Evolutionary conservation across 805 yeast genomes (phyloP), one percentile per base, ranked within the genome.

Genomic region (Candida boleticola): DNA sequence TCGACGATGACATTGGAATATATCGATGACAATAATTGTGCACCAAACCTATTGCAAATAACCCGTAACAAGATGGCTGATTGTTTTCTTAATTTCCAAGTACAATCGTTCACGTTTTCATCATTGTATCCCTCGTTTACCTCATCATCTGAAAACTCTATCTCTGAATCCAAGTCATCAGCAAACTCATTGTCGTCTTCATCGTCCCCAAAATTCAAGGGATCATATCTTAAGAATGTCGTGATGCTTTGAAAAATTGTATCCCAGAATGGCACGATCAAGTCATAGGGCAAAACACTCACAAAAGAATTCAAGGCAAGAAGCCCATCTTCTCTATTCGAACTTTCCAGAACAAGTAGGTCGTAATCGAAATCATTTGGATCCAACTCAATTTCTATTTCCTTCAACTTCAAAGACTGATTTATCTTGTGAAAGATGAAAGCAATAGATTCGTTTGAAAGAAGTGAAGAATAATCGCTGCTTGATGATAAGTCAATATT

Each of bases 31-130:
- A 17, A 38, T 45, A 16, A 17, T 17, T 31, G 35, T 17, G 11
- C 18, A 17, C n/a, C 5, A 44, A 37, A 18, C 49, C 26, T 3
- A 27, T 18, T 3, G 42, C 46, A 3, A 57, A 29, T 50, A 43
- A 10, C 75, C 50, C 3, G 78, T 40, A 1, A 45, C 44, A 5
- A 52, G 58, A 41, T 53, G 5, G 77, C 68, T 0, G 86, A 62
- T 40, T 73, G 74, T 32, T 77, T 64, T 45, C 93, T 66, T 16
- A 85, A 60, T 48, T 77, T 82, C 85, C 90, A 82, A 1, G 83
- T 73, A 6, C 68, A 61, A 6, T 67, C 72, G 40, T 69, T 71
- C 40, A 60, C 60, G 33, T 66, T 69, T 41, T 76, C 83, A 16
- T 54, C 58, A 19, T 63, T 66, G 25, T 66, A 66, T 18, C 60